Evolutionary conservation across 2,329 filamentous ascomycete genomes (phyloP).

Genomic region (Aspergillus viridinutans): DNA sequence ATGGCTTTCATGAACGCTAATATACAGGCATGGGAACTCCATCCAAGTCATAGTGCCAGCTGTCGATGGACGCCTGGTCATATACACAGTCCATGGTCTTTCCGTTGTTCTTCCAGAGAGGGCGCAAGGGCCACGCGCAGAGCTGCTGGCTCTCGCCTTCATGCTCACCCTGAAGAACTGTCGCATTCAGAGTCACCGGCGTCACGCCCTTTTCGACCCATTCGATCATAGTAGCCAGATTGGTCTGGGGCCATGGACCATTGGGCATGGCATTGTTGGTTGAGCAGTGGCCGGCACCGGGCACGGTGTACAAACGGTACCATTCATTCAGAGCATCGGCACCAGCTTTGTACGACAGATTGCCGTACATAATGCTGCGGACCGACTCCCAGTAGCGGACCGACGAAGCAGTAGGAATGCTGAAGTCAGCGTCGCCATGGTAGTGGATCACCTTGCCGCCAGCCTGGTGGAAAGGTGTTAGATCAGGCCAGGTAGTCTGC

Average conservation of each 20-base stretch:
- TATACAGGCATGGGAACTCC: not conserved
- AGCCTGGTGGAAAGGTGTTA: constrained; percentile 3
- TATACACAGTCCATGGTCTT: constrained; percentile 3
- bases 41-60: not conserved
- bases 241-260: constrained; percentile 42
- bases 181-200: constrained; percentile 41
- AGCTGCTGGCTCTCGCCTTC: constrained; percentile 17
- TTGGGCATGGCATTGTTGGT: constrained; percentile 37
- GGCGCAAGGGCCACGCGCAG: constrained; percentile 21
- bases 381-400: constrained; percentile 53
- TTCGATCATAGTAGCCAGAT: constrained; percentile 42
- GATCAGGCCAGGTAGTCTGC: constrained; percentile 46
- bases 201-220: constrained; percentile 48
- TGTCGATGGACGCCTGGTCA: not conserved
- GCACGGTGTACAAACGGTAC: constrained; percentile 52
- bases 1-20: not conserved
- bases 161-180: constrained; percentile 18
- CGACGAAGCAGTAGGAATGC: constrained; percentile 50
- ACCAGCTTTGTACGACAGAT: constrained; percentile 35
- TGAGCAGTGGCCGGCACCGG: constrained; percentile 49
- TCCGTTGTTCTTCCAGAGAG: constrained; percentile 12
- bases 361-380: constrained; percentile 45
- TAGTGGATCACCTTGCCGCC: constrained; percentile 55
- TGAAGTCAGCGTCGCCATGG: constrained; percentile 53
- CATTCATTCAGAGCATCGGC: constrained; percentile 44